phyloP scores from a whole-genome alignment of 192 early-diverging fungal species.

The Coemansia sp. region DNA sequence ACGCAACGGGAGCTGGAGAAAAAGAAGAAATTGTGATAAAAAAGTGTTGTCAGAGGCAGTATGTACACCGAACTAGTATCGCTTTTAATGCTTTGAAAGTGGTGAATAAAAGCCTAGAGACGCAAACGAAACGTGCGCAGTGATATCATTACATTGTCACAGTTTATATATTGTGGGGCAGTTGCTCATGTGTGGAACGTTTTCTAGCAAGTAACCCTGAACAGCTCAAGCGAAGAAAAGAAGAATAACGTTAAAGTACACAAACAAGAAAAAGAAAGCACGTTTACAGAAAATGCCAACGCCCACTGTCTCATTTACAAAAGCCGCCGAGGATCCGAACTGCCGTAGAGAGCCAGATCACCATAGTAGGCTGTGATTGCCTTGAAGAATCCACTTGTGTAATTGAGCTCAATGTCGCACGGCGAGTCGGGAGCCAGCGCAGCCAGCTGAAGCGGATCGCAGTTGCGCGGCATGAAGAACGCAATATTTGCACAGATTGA shows the following conservation, averaged over 20 bases:
- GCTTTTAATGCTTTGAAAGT: no score
- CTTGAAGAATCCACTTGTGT: constrained; percentile 67
- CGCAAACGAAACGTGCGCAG: not conserved
- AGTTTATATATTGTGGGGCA: constrained; percentile 3
- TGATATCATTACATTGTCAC: not conserved
- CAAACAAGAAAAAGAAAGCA: not conserved
- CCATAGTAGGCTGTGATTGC: constrained; percentile 79
- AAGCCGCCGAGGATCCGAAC: constrained; percentile 15
- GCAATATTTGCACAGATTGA: constrained; percentile 75
- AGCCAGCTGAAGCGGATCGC: constrained; percentile 67
- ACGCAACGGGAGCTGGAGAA: not conserved
- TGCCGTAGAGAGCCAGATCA: constrained; percentile 55
- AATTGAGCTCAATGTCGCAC: constrained; percentile 85
- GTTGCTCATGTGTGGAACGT: not conserved
- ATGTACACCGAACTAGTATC: no score
- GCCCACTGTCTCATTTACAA: not conserved
- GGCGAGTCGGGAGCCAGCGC: constrained; percentile 53
- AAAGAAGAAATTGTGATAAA: no score
- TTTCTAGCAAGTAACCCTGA: not conserved
- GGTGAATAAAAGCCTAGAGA: not conserved
- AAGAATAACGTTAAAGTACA: not conserved
- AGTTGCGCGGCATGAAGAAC: constrained; percentile 85
- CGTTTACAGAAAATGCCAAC: not conserved
- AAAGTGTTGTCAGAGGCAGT: no score
- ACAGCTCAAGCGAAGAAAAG: not conserved